Percentiles rank a stretch among this genome's conserved stretches.
Evolutionary conservation across 75 land plant genomes (phyloP).

Genomic region (Pinus tabuliformis): DNA sequence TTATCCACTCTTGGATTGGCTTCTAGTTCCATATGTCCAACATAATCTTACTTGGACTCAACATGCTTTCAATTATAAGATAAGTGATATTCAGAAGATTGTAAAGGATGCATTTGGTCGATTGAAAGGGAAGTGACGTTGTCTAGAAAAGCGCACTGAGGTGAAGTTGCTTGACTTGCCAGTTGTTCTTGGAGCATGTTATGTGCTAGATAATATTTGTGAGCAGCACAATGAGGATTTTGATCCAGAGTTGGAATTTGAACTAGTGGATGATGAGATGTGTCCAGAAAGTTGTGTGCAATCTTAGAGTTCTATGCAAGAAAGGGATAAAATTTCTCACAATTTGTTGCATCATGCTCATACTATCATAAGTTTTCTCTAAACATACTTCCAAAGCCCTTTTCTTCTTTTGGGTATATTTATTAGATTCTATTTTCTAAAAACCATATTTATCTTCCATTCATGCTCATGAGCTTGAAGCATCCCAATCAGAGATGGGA

Average conservation of each 20-base stretch:
- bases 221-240: conserved; percentile 70
- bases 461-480: too few species aligned
- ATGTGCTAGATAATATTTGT: conserved; percentile 90
- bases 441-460: too few species aligned
- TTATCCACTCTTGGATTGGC: conserved; percentile 91
- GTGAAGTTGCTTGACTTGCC: conserved; percentile 92
- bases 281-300: too few species aligned
- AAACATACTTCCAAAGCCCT: too few species aligned
- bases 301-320: too few species aligned
- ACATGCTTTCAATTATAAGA: conserved; percentile 86
- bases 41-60: conserved; percentile 89
- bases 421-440: too few species aligned
- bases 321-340: too few species aligned
- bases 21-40: conserved; percentile 83
- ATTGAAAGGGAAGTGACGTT: conserved; percentile 81
- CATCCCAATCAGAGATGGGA: too few species aligned
- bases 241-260: conserved; percentile 46
- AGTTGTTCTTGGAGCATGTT: conserved; percentile 89
- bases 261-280: conserved; percentile 56
- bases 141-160: conserved; percentile 90
- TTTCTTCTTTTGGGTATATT: too few species aligned
- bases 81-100: conserved; percentile 57
- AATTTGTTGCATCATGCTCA: too few species aligned
- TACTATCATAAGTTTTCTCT: too few species aligned
- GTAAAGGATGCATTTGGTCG: conserved; percentile 69